phyloP scores from a whole-genome alignment of 495 filamentous ascomycete species.

The Hypoxylon cercidicola region DNA sequence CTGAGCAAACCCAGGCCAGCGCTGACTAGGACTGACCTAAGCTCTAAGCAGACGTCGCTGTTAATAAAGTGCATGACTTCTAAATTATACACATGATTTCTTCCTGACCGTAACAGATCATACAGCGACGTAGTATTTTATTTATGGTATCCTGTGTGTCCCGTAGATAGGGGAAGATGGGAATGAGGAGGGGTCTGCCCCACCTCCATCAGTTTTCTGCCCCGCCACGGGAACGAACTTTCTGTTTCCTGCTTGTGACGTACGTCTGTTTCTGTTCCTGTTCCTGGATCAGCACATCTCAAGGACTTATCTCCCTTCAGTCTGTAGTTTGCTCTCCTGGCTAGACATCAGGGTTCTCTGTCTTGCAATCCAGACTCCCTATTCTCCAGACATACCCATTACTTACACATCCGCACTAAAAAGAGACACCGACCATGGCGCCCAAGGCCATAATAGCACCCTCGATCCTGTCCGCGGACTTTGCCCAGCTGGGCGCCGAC shows the following conservation, averaged over 20 bases:
- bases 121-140: no score
- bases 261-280: conserved; percentile 13
- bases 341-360: conserved; percentile 9
- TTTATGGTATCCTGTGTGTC: background rate
- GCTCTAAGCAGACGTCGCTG: no score
- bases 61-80: no score
- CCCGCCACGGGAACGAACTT: conserved; percentile 37
- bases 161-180: conserved; percentile 6
- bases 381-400: conserved; percentile 4
- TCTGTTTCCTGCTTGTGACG: conserved; percentile 38
- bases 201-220: conserved; percentile 35
- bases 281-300: background rate
- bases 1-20: no score
- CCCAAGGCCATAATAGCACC: conserved; percentile 94
- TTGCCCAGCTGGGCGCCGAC: conserved; percentile 83
- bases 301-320: no score
- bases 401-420: conserved; percentile 4
- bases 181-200: conserved; percentile 27
- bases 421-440: conserved; percentile 66
- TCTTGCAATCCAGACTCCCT: background rate
- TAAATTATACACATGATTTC: no score
- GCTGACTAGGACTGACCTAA: no score
- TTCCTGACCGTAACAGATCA: no score
- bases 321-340: conserved; percentile 1
- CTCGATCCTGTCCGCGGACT: conserved; percentile 97